Base-by-base conservation (phyloP, 768 basidiomycete species). In the Serendipita sp. region DNA sequence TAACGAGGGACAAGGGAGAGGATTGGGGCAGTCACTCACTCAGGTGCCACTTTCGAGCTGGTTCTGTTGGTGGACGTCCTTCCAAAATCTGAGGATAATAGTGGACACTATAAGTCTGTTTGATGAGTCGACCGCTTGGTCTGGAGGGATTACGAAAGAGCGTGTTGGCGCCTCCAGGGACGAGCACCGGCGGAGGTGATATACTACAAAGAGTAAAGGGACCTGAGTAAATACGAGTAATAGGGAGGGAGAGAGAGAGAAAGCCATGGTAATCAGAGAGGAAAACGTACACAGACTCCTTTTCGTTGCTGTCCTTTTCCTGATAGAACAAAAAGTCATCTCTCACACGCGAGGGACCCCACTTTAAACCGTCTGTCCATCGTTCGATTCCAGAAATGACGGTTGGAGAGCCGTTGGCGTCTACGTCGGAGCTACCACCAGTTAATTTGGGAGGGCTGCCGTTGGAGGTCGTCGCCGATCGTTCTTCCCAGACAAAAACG, bases 301-400 rank as follows among this genome's bases (percentile, higher is more conserved):
- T 70, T 65, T 65, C 82, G 77, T 75, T 78, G 36, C 75, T 74
- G 41, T 81, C 80, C 70, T 85, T 85, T 73, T 91, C 88, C 65
- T 88, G 89, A 73, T 91, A 91, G 71, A 89, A 90, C 30, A 91
- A 77, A 70, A 91, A 91, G 70, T 60, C 88, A 73, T 91, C 89
- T 73, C 89, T 81, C 65, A 91, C 88, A 64, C 89, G 83, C 58
- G 87, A 89, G 45, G 89, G 84, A 46, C 85, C 86, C 89, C 89
- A 91, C 68, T 85, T 80, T 70, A 85, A 80, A 28, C 89, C 89
- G 72, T 91, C 89, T 3, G 89, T 91, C 74, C 89, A 91, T 34
- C 89, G 81, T 71, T 91, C 89, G 71, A 91, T 91, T 35, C 87
- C 86, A 36, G 63, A 51, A 38, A 60, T n/a, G 56, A 60, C 56